These are phyloP conservation scores for Trichoderma brevicompactum DNA, from an alignment of 2,329 filamentous ascomycete genomes.

Conservation along the genomic window DNA sequence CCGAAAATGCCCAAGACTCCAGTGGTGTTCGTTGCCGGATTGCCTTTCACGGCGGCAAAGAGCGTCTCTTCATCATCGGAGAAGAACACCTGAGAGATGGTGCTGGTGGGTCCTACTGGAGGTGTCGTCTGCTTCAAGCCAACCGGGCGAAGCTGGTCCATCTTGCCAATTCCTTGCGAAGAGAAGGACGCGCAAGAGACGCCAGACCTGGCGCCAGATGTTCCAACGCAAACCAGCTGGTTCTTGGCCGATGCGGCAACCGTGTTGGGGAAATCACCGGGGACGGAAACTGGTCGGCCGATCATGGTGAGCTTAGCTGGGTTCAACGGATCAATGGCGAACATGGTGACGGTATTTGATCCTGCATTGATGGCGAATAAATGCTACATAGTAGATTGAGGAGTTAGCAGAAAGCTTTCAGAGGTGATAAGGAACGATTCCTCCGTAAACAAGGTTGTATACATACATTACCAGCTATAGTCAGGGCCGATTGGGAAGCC, in stretches of 20 bases:
- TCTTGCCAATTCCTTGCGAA: slow-evolving; percentile 43
- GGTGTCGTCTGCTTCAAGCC: slow-evolving; percentile 61
- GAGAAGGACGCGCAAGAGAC: slow-evolving; percentile 51
- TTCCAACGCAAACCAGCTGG: slow-evolving; percentile 52
- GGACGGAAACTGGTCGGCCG: slow-evolving; percentile 48
- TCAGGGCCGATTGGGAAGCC: slow-evolving; percentile 55
- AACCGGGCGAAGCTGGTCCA: slow-evolving; percentile 54
- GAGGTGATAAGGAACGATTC: not conserved
- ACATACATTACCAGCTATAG: slow-evolving; percentile 55
- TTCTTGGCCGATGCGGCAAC: slow-evolving; percentile 52
- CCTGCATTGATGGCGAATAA: slow-evolving; percentile 60
- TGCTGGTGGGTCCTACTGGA: slow-evolving; percentile 61
- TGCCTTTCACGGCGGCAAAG: slow-evolving; percentile 64
- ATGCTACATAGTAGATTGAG: slow-evolving; percentile 41
- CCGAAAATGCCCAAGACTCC: slow-evolving; percentile 60
- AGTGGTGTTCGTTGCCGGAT: slow-evolving; percentile 57
- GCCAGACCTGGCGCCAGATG: slow-evolving; percentile 50
- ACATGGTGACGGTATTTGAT: slow-evolving; percentile 57
- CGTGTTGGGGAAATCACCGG: slow-evolving; percentile 58
- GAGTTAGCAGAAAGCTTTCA: not conserved
- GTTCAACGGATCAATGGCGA: slow-evolving; percentile 48
- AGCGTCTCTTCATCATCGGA: slow-evolving; percentile 57
- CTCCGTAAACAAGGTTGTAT: no score
- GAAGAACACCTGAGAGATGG: slow-evolving; percentile 64
- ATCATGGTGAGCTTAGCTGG: slow-evolving; percentile 51